Percentiles rank a stretch among this genome's conserved stretches.
phyloP scores from a whole-genome alignment of 2,329 filamentous ascomycete genomes.

The Cadophora luteo-olivacea region DNA sequence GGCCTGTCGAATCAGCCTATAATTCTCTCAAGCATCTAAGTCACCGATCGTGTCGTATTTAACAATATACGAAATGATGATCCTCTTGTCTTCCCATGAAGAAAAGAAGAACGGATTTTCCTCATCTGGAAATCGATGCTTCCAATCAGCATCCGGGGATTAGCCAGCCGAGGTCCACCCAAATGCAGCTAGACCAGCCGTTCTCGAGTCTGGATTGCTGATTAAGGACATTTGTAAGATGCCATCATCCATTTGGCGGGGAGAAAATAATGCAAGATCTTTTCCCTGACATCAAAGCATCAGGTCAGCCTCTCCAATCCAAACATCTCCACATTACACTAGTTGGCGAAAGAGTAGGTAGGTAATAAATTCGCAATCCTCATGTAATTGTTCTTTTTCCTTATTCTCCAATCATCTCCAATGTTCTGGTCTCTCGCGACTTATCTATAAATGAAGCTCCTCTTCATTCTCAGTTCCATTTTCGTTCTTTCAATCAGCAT shows the following conservation, averaged over 20 bases:
- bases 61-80: not conserved
- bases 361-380: constrained; percentile 35
- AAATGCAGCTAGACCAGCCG: constrained; percentile 11
- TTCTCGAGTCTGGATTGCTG: constrained; percentile 12
- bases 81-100: not conserved
- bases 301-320: constrained; percentile 14
- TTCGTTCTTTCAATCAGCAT: constrained; percentile 44
- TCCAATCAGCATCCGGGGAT: not conserved
- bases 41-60: not conserved
- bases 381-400: constrained; percentile 27
- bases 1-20: not conserved
- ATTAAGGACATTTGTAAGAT: constrained; percentile 22
- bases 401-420: constrained; percentile 38
- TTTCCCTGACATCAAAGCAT: not conserved
- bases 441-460: constrained; percentile 45
- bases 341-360: not conserved
- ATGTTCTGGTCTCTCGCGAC: constrained; percentile 32
- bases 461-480: constrained; percentile 42
- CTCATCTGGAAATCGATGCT: constrained; percentile 15
- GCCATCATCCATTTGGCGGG: not conserved
- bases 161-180: not conserved
- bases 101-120: not conserved
- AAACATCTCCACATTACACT: constrained; percentile 23
- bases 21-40: not conserved
- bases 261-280: not conserved